A percentile compares a stretch with the other conserved stretches of the same genome.
phyloP scores from a whole-genome alignment of 140 eudicot genomes.

The Erigeron philadelphicus region DNA sequence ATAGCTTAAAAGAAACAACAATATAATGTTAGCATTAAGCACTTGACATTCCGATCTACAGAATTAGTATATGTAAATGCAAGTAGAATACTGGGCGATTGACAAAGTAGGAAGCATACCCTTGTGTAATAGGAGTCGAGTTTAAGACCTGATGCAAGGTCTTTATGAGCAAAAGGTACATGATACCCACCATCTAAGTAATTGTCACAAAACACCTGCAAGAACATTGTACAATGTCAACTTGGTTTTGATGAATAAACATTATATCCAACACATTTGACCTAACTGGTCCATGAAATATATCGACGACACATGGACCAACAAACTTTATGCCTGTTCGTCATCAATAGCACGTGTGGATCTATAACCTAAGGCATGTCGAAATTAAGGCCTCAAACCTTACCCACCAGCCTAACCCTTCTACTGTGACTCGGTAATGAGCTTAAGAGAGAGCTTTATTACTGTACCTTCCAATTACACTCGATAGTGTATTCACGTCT shows the following conservation, averaged over 20 bases:
- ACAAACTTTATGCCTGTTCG: too few relatives aligned
- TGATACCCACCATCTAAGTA: constrained; percentile 96
- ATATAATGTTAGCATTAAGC: not conserved
- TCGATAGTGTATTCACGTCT: constrained; percentile 75
- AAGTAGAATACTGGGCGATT: not conserved
- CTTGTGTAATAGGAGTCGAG: constrained; percentile 72
- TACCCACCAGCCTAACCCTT: too few relatives aligned
- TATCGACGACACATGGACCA: not conserved
- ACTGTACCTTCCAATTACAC: constrained; percentile 89
- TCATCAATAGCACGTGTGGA: too few relatives aligned
- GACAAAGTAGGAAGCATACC: constrained; percentile 36
- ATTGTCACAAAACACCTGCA: constrained; percentile 95
- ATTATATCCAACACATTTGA: not conserved
- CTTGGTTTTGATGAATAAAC: too few relatives aligned
- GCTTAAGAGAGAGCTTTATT: not conserved
- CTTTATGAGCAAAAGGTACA: constrained; percentile 89
- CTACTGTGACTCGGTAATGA: too few relatives aligned
- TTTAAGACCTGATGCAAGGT: constrained; percentile 83
- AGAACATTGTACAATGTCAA: constrained; percentile 1
- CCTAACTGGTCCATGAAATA: not conserved
- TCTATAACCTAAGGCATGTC: too few relatives aligned
- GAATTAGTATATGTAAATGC: not conserved
- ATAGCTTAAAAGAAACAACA: constrained; percentile 33
- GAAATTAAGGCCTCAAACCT: too few relatives aligned
- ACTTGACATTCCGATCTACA: not conserved